These are phyloP conservation scores for Colletotrichum sidae DNA, from an alignment of 2,329 filamentous ascomycete species.

Conservation along the genomic window DNA sequence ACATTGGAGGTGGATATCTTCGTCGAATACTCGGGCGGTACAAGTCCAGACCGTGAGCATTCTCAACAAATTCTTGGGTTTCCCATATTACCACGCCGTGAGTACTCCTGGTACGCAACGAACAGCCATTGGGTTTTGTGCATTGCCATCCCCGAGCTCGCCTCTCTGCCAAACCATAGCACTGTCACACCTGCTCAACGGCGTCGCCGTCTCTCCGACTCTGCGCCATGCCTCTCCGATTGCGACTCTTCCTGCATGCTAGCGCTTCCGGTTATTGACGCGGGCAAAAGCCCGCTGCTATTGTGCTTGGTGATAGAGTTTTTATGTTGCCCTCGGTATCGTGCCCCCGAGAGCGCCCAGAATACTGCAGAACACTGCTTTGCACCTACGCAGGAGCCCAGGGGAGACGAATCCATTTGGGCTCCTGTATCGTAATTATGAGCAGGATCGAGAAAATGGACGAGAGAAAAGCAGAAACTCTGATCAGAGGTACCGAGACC, in stretches of 20 bases:
- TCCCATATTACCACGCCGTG: conserved; percentile 26
- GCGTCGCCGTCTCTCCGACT: conserved; percentile 22
- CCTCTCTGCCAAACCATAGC: neutral
- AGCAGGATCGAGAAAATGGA: conserved; percentile 16
- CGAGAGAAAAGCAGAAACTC: conserved; percentile 5
- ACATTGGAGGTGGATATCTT: conserved; percentile 19
- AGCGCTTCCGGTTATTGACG: conserved; percentile 15
- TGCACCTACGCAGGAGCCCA: neutral
- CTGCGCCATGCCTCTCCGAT: conserved; percentile 18
- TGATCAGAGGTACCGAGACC: conserved; percentile 19
- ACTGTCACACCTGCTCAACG: conserved; percentile 7
- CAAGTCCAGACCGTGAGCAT: conserved; percentile 32
- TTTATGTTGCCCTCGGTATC: neutral
- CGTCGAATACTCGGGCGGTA: conserved; percentile 33
- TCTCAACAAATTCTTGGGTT: conserved; percentile 37
- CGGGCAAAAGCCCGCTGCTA: conserved; percentile 23
- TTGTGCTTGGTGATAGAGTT: neutral
- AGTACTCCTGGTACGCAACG: neutral
- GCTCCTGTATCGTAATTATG: conserved; percentile 21
- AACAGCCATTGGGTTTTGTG: too few species aligned
- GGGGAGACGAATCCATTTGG: neutral
- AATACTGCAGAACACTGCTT: neutral
- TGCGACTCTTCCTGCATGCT: conserved; percentile 28
- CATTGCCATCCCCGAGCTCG: too few species aligned
- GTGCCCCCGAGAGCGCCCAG: conserved; percentile 1